Base-by-base conservation (phyloP, 1,139 yeast species). In the Lodderomyces margitis region DNA sequence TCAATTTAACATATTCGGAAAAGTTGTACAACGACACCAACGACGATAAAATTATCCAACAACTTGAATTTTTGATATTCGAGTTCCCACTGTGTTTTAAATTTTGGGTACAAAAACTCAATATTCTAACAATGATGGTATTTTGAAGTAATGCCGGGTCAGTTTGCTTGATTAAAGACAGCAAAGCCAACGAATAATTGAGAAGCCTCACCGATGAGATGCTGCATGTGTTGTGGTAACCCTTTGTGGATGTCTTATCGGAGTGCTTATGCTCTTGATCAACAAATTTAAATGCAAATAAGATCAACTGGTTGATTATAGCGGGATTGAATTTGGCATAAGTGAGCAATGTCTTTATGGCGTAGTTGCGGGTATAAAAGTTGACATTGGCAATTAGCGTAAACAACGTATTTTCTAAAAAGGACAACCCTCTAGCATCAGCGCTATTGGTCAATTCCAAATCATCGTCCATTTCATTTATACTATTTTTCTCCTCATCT, bases 11-110 rank as follows among this genome's bases (percentile, higher is more conserved):
- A 51, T 82, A 84, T 46, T 72, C 78, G 1, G 70, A 66, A 12
- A 75, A 71, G 10, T 77, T 75, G 36, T 85, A 83, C 45, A 83
- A 78, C 16, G 88, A 81, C 61, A 91, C 84, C 34, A 89, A 65
- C 0, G 97, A 95, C 40, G 83, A 71, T 32, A 92, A 64, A 17
- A 88, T 64, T 3, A 83, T 73, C 98, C 98, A 91, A 49, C 86
- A 48, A 42, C 70, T 54, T 3, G 67, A 55, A 44, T 59, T 43
- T 56, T 64, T 43, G 55, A 50, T 33, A 21, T 54, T 54, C 14
- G 50, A 48, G 37, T 50, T 51, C 5, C 53, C 50, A 39, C 59
- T 67, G 42, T 71, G 75, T 50, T 73, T 73, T 51, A 73, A 63
- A 43, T 61, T 68, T 47, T 73, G 78, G 8, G 78, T 73, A 48